Evolutionary conservation across 768 basidiomycete genomes (phyloP), one percentile per base, ranked within the genome.

Genomic region (Lepiota subincarnata): DNA sequence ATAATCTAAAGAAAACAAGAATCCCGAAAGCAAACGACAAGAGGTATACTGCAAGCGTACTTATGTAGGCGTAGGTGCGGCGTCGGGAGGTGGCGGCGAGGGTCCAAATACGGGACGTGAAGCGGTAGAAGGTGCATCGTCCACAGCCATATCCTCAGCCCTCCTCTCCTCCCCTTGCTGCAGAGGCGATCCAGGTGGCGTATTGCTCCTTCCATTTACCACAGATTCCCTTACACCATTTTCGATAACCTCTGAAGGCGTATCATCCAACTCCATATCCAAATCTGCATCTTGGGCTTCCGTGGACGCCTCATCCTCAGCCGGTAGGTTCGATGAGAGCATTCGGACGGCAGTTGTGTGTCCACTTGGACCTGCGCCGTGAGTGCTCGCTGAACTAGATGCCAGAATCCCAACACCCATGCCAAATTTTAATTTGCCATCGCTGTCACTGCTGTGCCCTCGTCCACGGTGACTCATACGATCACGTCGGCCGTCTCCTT

Each of bases 401-500:
- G 78, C 80, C 74, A 90, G 76, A 57, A 90, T 91, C 16, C 87
- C 87, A 5, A 82, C 78, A 6, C 82, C 80, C 57, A 85, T 78
- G 26, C 84, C 83, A 56, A 86, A 87, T 60, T 83, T 82, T 42
- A 75, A 71, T 11, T 73, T 75, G 34, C 66, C 72, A 19, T 65
- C 66, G 26, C 77, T 80, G 16, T 70, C 72, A 39, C 71, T 75
- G 56, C 71, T 76, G 51, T 76, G 79, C 44, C 80, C 81, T 19
- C 72, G 73, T 31, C 83, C 77, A 22, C 76, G 75, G 66, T 87
- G 82, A 35, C 73, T 72, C 7, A 79, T 71, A 54, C 85, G 84
- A 60, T 93, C 78, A 54, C 86, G 76, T 50, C 94, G 79, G 1
- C 86, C 90, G 60, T 89, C 88, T 14, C 92, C 95, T 70, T 99